Conservation (phyloP, 2,329 filamentous ascomycete genomes). For the Knufia fluminis region DNA sequence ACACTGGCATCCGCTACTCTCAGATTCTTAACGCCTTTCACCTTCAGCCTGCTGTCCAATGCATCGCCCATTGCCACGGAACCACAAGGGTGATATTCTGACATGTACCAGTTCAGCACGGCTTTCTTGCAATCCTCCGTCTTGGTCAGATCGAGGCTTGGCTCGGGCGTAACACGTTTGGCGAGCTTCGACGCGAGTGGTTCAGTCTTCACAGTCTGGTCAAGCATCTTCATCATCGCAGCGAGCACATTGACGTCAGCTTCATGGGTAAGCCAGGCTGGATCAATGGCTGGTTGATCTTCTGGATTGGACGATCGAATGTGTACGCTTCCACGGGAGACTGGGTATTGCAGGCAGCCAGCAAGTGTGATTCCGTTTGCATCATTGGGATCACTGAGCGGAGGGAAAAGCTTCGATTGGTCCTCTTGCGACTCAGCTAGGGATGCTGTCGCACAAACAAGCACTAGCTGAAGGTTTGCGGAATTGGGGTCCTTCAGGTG, state of each 20-base stretch:
- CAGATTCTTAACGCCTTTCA: conserved; percentile 25
- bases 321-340: conserved; percentile 42
- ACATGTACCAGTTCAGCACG: conserved; percentile 11
- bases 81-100: conserved; percentile 19
- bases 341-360: conserved; percentile 43
- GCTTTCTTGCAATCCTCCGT: conserved; percentile 9
- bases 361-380: conserved; percentile 39
- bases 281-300: conserved; percentile 35
- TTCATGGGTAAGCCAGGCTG: conserved; percentile 34
- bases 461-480: conserved; percentile 31
- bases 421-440: conserved; percentile 26
- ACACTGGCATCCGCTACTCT: conserved; percentile 15
- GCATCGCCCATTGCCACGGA: conserved; percentile 27
- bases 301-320: conserved; percentile 26
- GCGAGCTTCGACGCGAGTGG: conserved; percentile 13
- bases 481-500: conserved; percentile 29
- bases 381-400: conserved; percentile 27
- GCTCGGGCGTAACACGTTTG: conserved; percentile 12
- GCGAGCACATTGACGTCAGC: conserved; percentile 36
- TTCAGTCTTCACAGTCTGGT: conserved; percentile 11
- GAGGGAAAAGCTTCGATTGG: conserved; percentile 37
- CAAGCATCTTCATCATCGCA: conserved; percentile 8
- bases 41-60: conserved; percentile 24
- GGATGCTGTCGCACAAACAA: conserved; percentile 26
- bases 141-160: conserved; percentile 12